Evolutionary conservation across 2,329 filamentous ascomycete species (phyloP), one percentile per base, ranked within the genome.

Genomic region (Fusarium torulosum): DNA sequence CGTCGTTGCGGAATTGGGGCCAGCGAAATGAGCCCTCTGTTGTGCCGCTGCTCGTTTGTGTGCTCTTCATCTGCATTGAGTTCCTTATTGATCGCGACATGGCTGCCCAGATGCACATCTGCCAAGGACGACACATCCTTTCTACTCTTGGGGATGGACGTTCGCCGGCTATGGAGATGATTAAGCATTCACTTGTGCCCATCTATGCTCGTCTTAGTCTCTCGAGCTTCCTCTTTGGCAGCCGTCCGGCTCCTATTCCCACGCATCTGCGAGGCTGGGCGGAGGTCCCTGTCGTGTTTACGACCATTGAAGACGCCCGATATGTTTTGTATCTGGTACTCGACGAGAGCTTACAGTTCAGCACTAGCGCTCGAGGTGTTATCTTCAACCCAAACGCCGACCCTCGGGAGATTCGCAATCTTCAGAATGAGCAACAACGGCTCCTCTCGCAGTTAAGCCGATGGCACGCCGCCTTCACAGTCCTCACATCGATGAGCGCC

Each of bases 61-160:
- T 85, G 1, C 74, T 86, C 21, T 85, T 86, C 63, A 82, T 84
- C 23, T 85, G 84, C 66, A 81, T 86, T 47, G 85, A 87, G 72
- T 84, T 85, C 67, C 77, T 87, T 59, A 83, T 83, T 33, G 82
- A 83, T 37, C 82, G 86, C 58, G 80, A 82, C 42, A 72, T 74
- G 7, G 79, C 80, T 11, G 82, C 84, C 0, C 77, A 82, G 45
- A 74, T 82, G 56, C 82, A 83, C 47, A 80, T 83, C 17, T 75
- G 76, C 17, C 80, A 83, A 60, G 82, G 81, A 9, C 72, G 81
- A 5, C 77, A 80, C 42, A 79, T 83, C 4, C 75, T 83, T 5
- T 75, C 73, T 2, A 74, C 76, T 11, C 69, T 83, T 8, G 67
- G 70, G 1, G 51, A 75, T 29, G 63, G 66, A 3, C 55, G 65